Conservation (phyloP, 2,329 filamentous ascomycete genomes). For the Pseudogymnoascus sp. region DNA sequence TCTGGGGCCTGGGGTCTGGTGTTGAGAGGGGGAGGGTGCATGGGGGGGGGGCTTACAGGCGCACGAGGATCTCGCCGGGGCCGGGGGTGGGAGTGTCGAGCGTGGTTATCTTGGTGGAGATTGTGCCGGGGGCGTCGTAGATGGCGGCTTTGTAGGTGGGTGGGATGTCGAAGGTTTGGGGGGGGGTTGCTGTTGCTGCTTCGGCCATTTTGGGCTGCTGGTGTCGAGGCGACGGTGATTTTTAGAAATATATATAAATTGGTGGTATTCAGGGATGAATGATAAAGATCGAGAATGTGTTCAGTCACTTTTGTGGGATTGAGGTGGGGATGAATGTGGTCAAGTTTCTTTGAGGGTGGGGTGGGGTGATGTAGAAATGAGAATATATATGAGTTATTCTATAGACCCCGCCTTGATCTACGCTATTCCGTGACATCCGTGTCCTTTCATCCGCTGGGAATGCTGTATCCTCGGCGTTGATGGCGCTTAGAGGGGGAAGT, state of each 20-base stretch:
- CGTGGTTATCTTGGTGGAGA: conserved; percentile 56
- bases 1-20: no score
- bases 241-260: not conserved
- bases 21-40: not conserved
- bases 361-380: not conserved
- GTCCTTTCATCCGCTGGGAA: not conserved
- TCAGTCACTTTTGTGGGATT: not conserved
- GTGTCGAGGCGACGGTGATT: not conserved
- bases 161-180: conserved; percentile 34
- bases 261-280: not conserved
- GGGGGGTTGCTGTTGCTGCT: conserved; percentile 14
- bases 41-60: conserved; percentile 36
- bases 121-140: conserved; percentile 56
- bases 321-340: not conserved
- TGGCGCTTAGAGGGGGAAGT: not conserved
- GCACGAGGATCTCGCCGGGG: conserved; percentile 52
- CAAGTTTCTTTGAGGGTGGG: not conserved
- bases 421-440: not conserved
- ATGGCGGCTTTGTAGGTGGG: conserved; percentile 54
- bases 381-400: not conserved
- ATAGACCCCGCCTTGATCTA: not conserved
- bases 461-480: not conserved
- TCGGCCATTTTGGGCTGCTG: conserved; percentile 18
- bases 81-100: conserved; percentile 58
- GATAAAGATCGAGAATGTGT: not conserved